Evolutionary conservation across 2,329 filamentous ascomycete genomes (phyloP).

Genomic region (Dothideomycetidae sp.): DNA sequence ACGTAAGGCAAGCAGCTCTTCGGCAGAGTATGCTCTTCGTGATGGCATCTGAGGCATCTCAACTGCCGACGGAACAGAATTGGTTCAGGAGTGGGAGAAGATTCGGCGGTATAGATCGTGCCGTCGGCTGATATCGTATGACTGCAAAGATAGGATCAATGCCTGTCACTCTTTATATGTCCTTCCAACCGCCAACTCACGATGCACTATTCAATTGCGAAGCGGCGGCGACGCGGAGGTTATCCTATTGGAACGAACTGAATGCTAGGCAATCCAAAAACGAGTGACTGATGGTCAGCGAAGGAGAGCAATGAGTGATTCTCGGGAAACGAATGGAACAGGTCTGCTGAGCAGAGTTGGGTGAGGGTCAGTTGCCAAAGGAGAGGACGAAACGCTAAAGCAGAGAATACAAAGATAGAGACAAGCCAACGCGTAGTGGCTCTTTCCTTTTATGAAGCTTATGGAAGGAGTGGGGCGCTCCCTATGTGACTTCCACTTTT

Average conservation of each 20-base stretch:
- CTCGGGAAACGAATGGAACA: conserved; percentile 5
- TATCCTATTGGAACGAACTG: conserved; percentile 8
- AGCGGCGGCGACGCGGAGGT: conserved; percentile 4
- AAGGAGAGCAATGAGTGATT: conserved; percentile 5
- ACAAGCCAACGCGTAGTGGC: too few relatives aligned
- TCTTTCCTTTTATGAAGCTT: too few relatives aligned
- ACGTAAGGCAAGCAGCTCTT: conserved; percentile 23
- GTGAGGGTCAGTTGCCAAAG: neutral
- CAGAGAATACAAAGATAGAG: neutral
- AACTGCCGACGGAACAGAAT: conserved; percentile 7
- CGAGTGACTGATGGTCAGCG: conserved; percentile 9
- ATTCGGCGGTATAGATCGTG: neutral
- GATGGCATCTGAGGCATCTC: conserved; percentile 14
- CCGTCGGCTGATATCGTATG: conserved; percentile 7
- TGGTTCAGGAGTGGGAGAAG: conserved; percentile 1
- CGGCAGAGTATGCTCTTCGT: conserved; percentile 25
- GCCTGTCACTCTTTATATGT: too few relatives aligned
- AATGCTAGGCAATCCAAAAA: conserved; percentile 8
- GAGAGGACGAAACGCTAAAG: too few relatives aligned
- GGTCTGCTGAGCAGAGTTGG: neutral
- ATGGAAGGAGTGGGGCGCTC: too few relatives aligned
- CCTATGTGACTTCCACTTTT: too few relatives aligned
- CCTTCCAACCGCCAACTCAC: too few relatives aligned
- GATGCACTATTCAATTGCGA: conserved; percentile 8
- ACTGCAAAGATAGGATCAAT: conserved; percentile 4